Evolutionary conservation across 1,139 yeast species (phyloP).

Genomic region (Torulaspora pretoriensis): DNA sequence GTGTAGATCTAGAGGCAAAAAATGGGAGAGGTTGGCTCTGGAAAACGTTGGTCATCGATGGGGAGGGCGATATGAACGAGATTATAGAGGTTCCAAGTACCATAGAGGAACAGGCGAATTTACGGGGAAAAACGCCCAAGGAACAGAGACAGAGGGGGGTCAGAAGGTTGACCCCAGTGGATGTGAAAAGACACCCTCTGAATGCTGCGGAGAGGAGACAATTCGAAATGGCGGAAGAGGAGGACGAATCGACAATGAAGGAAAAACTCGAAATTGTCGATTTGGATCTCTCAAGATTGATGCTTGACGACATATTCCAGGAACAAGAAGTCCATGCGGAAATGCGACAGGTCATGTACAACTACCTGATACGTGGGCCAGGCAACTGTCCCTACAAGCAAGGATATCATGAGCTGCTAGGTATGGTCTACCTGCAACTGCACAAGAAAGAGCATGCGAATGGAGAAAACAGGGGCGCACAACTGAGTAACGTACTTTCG

Average conservation of each 20-base stretch:
- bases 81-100: slow-evolving; percentile 14
- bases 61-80: slow-evolving; percentile 14
- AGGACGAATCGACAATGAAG: slow-evolving; percentile 16
- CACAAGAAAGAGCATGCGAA: slow-evolving; percentile 16
- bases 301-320: slow-evolving; percentile 52
- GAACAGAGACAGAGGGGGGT: slow-evolving; percentile 5
- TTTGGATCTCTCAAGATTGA: slow-evolving; percentile 58
- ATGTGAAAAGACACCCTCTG: slow-evolving; percentile 15
- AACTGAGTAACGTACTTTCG: slow-evolving; percentile 29
- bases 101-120: slow-evolving; percentile 3
- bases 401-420: slow-evolving; percentile 67
- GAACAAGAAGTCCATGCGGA: slow-evolving; percentile 39
- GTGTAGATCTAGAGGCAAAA: slow-evolving; percentile 9
- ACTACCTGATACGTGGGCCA: slow-evolving; percentile 37
- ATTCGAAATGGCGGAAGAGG: slow-evolving; percentile 5
- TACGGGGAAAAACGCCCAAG: neutral
- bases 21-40: slow-evolving; percentile 32
- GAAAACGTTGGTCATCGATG: slow-evolving; percentile 27
- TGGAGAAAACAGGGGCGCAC: slow-evolving; percentile 7
- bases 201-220: slow-evolving; percentile 1
- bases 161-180: slow-evolving; percentile 17
- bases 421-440: slow-evolving; percentile 52
- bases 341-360: slow-evolving; percentile 51
- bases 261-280: slow-evolving; percentile 48
- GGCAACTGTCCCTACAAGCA: slow-evolving; percentile 46